These are phyloP conservation scores for Aspergillus olivimuriae DNA, from an alignment of 495 filamentous ascomycete species.

Conservation along the genomic window DNA sequence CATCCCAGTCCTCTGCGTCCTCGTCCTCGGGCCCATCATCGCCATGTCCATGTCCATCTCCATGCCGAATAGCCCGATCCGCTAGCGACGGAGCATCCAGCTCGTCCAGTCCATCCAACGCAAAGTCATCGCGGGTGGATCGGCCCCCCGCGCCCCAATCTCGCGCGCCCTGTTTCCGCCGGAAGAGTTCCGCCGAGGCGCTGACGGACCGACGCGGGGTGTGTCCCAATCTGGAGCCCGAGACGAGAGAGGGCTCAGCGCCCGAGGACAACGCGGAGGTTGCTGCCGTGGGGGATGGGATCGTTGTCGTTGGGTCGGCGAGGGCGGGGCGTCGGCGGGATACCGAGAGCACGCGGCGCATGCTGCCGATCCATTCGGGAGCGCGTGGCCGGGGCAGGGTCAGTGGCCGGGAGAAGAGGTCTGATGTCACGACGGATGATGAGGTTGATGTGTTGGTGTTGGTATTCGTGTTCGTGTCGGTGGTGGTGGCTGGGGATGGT, in stretches of 20 bases:
- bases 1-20: conserved; percentile 84
- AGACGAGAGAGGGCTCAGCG: neutral
- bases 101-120: conserved; percentile 23
- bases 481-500: conserved; percentile 5
- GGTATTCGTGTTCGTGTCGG: too few species aligned
- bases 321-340: conserved; percentile 27
- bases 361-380: conserved; percentile 48
- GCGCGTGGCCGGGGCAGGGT: conserved; percentile 29
- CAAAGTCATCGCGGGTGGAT: conserved; percentile 28
- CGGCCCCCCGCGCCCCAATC: conserved; percentile 47
- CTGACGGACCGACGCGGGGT: conserved; percentile 49
- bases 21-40: too few species aligned
- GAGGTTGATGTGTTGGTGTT: too few species aligned
- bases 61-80: too few species aligned
- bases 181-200: conserved; percentile 54
- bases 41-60: too few species aligned
- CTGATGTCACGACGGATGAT: too few species aligned
- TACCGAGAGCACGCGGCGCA: conserved; percentile 47
- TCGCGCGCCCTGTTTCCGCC: conserved; percentile 49
- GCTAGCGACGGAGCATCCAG: too few species aligned
- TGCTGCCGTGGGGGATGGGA: conserved; percentile 11
- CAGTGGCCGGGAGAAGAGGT: conserved; percentile 25
- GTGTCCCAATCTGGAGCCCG: conserved; percentile 4
- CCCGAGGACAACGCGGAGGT: conserved; percentile 25
- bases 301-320: too few species aligned